Evolutionary conservation across 2,329 filamentous ascomycete genomes (phyloP).

Genomic region (Cadophora gregata): DNA sequence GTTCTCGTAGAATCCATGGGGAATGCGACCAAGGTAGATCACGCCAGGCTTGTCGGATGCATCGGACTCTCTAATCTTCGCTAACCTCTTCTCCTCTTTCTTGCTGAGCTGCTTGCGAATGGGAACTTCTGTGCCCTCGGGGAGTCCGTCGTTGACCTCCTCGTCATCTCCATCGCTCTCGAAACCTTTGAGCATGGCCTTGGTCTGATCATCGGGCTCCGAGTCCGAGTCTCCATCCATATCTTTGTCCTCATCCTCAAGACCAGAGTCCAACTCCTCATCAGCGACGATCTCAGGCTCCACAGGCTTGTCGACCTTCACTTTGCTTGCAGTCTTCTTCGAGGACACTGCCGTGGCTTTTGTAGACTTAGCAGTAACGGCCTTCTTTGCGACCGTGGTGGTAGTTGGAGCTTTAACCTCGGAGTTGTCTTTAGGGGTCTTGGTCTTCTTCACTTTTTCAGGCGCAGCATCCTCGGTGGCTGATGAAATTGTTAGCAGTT

Average conservation of each 20-base stretch:
- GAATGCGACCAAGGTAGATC: conserved; percentile 88
- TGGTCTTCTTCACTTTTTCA: conserved; percentile 44
- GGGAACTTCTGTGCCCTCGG: conserved; percentile 51
- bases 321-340: conserved; percentile 30
- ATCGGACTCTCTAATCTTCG: conserved; percentile 50
- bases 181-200: conserved; percentile 59
- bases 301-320: conserved; percentile 22
- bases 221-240: conserved; percentile 40
- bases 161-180: conserved; percentile 60
- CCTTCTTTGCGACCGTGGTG: conserved; percentile 27
- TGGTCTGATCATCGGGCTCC: conserved; percentile 57
- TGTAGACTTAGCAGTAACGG: conserved; percentile 17
- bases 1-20: conserved; percentile 96
- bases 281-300: conserved; percentile 21
- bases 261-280: conserved; percentile 23
- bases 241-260: conserved; percentile 28
- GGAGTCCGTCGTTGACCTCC: conserved; percentile 48
- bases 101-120: conserved; percentile 47
- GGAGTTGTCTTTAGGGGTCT: conserved; percentile 35
- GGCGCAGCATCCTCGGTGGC: conserved; percentile 43
- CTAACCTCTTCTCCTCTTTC: conserved; percentile 56
- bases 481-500: conserved; percentile 24
- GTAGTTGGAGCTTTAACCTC: conserved; percentile 38
- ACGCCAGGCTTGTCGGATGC: conserved; percentile 70
- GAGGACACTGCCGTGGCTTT: conserved; percentile 18